Conservation (phyloP, 2,329 filamentous ascomycete species). For the Exophiala mesophila region DNA sequence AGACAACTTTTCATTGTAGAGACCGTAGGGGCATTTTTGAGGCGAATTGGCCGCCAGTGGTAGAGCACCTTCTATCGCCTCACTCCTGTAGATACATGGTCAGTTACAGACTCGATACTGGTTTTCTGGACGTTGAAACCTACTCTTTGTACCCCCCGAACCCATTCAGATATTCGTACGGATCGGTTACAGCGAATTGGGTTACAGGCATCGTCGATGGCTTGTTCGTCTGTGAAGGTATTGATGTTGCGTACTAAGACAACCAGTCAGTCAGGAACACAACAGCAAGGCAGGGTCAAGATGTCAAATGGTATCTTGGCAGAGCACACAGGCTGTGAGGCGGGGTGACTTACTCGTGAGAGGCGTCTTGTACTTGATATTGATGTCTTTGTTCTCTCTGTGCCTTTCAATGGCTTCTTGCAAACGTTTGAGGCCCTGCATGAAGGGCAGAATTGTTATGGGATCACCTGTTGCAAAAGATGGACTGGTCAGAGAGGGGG, state of each 20-base stretch:
- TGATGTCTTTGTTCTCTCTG: conserved; percentile 28
- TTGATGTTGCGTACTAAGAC: conserved; percentile 26
- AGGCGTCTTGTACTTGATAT: conserved; percentile 28
- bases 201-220: conserved; percentile 56
- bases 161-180: conserved; percentile 73
- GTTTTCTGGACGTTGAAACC: conserved; percentile 34
- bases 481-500: conserved; percentile 13
- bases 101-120: conserved; percentile 17
- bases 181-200: conserved; percentile 58
- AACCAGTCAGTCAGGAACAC: background rate
- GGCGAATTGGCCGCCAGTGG: conserved; percentile 75
- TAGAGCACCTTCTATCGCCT: conserved; percentile 69
- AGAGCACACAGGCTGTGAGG: conserved; percentile 4
- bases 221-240: conserved; percentile 28
- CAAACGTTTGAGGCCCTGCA: conserved; percentile 26
- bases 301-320: conserved; percentile 3
- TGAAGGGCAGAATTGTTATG: conserved; percentile 20
- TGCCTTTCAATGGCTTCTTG: conserved; percentile 26
- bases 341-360: conserved; percentile 23
- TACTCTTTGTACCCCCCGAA: conserved; percentile 75
- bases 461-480: conserved; percentile 16
- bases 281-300: conserved; percentile 1
- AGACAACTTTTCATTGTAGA: conserved; percentile 77
- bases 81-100: conserved; percentile 51
- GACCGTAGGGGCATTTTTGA: conserved; percentile 70